Evolutionary conservation across 306 rosid genomes (phyloP), one percentile per base, ranked within the genome.

Genomic region (Chamaecrista fasciculata): DNA sequence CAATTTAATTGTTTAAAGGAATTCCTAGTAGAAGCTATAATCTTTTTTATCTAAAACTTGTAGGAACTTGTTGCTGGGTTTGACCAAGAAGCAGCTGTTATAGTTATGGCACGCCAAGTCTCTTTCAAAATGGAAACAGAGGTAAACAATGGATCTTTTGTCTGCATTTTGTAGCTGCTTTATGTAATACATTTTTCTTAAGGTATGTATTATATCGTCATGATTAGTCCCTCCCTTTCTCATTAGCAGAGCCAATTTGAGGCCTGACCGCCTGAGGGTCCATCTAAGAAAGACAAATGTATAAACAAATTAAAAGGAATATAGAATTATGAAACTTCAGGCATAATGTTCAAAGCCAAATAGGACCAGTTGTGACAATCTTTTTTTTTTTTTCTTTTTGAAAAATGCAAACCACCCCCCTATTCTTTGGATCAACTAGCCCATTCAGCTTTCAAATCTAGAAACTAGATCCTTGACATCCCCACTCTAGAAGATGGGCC

Each of bases 41-140:
- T 49, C 34, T 62, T 14, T 28, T 43, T 37, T 78, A 40, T 58
- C 60, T 43, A 60, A 56, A 62, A 70, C 18, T 59, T 51, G 53
- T 62, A 94, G 99, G 99, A 94, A 34, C 84, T 94, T 95, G 77
- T 85, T 81, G 87, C 99, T 79, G 99, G 99, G 59, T 94, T 94
- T 86, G 99, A 94, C 84, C 99, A 94, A 87, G 99, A 94, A 91
- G 99, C 99, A 42, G 99, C 99, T 76, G 96, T 94, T 29, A 96
- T 80, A 75, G 92, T 94, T 75, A 87, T 91, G 97, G 99, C 99
- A 57, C 92, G 99, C 48, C 87, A 88, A 46, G 99, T 94, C 65
- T 88, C 99, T 65, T 94, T 83, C 83, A 94, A 91, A 91, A 94
- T 94, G 99, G 99, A 94, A 80, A 85, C 86, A 29, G 97, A 94